phyloP scores from a whole-genome alignment of 768 basidiomycete genomes.

The Leucogyrophana mollusca region DNA sequence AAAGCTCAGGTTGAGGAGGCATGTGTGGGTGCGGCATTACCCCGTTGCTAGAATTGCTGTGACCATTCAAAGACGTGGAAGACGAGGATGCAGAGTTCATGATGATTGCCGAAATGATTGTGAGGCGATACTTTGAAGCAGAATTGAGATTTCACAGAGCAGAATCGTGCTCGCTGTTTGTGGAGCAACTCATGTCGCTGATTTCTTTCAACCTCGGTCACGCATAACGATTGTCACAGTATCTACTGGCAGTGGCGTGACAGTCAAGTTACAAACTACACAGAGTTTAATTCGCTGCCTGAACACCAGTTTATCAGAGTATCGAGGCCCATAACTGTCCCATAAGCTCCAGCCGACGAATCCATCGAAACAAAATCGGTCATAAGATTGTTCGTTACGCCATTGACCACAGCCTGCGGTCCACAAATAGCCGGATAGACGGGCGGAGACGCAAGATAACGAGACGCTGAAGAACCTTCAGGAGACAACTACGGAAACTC shows the following conservation, averaged over 20 bases:
- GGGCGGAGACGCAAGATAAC: slow-evolving; percentile 49
- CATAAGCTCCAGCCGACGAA: slow-evolving; percentile 32
- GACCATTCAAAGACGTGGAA: slow-evolving; percentile 51
- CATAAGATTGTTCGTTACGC: slow-evolving; percentile 56
- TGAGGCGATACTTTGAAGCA: too few species aligned
- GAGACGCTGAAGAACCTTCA: slow-evolving; percentile 5
- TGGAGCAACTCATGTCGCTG: neutral
- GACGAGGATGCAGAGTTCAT: slow-evolving; percentile 30
- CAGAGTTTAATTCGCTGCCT: slow-evolving; percentile 1
- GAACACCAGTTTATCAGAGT: slow-evolving; percentile 22
- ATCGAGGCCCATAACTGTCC: slow-evolving; percentile 38
- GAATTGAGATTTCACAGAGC: too few species aligned
- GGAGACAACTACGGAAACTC: slow-evolving; percentile 6
- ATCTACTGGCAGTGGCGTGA: slow-evolving; percentile 1
- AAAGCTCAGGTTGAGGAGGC: slow-evolving; percentile 36
- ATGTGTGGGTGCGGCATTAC: slow-evolving; percentile 33
- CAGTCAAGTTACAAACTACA: neutral
- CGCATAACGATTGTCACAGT: slow-evolving; percentile 23
- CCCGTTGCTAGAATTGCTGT: slow-evolving; percentile 49
- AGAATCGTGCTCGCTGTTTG: too few species aligned
- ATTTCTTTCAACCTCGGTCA: slow-evolving; percentile 14
- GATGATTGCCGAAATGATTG: too few species aligned
- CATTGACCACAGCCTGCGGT: slow-evolving; percentile 32
- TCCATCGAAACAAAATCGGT: slow-evolving; percentile 54
- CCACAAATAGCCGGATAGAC: slow-evolving; percentile 51